These are phyloP conservation scores for Vachellia collinsii DNA, from an alignment of 306 rosid genomes.

Conservation along the genomic window DNA sequence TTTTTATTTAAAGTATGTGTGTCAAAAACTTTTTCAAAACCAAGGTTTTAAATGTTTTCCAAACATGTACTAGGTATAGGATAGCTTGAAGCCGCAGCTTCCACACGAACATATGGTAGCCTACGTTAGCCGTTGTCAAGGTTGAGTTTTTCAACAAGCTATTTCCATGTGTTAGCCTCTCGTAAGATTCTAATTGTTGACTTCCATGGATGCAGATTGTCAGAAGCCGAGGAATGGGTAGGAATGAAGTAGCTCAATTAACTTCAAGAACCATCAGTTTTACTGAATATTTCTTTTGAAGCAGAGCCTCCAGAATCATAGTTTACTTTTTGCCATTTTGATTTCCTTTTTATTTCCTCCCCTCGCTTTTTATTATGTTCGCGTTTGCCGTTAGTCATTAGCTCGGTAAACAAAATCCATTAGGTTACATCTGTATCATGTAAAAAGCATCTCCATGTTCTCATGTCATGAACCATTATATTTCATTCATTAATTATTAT, in stretches of 20 bases:
- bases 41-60: no score
- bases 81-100: conserved; percentile 67
- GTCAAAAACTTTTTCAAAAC: no score
- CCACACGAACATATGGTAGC: conserved; percentile 57
- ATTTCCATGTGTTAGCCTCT: conserved; percentile 25
- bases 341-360: conserved; percentile 10
- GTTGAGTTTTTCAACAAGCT: conserved; percentile 34
- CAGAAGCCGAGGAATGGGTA: conserved; percentile 68
- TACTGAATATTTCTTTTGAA: conserved; percentile 55
- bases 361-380: conserved; percentile 13
- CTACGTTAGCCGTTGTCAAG: conserved; percentile 40
- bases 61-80: no score
- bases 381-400: conserved; percentile 20
- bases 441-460: conserved; percentile 52
- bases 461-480: conserved; percentile 34
- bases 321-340: conserved; percentile 53
- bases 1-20: no score
- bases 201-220: conserved; percentile 64
- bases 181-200: conserved; percentile 42
- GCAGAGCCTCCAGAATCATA: conserved; percentile 46
- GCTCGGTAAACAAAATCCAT: conserved; percentile 34
- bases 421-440: conserved; percentile 46
- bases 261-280: conserved; percentile 55
- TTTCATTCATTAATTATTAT: conserved; percentile 31
- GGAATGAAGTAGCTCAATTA: conserved; percentile 44